Evolutionary conservation across 345 rosid genomes (phyloP).

Genomic region (Ceriops decandra): DNA sequence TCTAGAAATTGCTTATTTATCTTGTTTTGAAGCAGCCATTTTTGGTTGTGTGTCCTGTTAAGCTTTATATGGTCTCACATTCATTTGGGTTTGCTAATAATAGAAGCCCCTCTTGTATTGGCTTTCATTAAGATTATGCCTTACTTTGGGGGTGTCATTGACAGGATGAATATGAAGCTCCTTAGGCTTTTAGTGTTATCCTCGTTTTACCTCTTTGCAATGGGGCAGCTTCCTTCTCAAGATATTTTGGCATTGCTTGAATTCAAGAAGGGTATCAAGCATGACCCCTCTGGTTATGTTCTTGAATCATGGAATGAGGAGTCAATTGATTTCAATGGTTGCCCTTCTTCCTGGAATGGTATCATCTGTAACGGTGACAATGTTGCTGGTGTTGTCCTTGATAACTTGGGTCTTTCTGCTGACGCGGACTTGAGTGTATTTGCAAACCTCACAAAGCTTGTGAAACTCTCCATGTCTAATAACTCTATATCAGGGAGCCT

Average conservation of each 20-base stretch:
- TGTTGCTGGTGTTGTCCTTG: conserved; percentile 85
- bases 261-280: conserved; percentile 91
- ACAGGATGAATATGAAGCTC: conserved; percentile 45
- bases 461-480: conserved; percentile 82
- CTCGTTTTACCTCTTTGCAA: conserved; percentile 41
- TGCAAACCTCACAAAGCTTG: conserved; percentile 80
- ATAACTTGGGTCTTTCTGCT: conserved; percentile 71
- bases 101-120: conserved; percentile 6
- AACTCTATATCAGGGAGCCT: conserved; percentile 72
- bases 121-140: conserved; percentile 12
- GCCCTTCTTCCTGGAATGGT: conserved; percentile 98
- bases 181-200: conserved; percentile 43
- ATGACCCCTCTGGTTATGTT: conserved; percentile 96
- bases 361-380: conserved; percentile 83
- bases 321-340: conserved; percentile 89
- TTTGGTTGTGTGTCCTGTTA: conserved; percentile 9
- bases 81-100: conserved; percentile 21
- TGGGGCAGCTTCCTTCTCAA: conserved; percentile 96
- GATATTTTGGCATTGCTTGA: conserved; percentile 90
- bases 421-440: conserved; percentile 77
- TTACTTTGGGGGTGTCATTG: conserved; percentile 14
- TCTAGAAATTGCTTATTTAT: conserved; percentile 13
- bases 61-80: conserved; percentile 16
- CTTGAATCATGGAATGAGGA: conserved; percentile 93
- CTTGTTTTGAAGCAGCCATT: conserved; percentile 7